Percentiles rank a stretch among this genome's conserved stretches.
Conservation (phyloP, 352 stramenopile species). For the Chrysophaeum taylorii region DNA sequence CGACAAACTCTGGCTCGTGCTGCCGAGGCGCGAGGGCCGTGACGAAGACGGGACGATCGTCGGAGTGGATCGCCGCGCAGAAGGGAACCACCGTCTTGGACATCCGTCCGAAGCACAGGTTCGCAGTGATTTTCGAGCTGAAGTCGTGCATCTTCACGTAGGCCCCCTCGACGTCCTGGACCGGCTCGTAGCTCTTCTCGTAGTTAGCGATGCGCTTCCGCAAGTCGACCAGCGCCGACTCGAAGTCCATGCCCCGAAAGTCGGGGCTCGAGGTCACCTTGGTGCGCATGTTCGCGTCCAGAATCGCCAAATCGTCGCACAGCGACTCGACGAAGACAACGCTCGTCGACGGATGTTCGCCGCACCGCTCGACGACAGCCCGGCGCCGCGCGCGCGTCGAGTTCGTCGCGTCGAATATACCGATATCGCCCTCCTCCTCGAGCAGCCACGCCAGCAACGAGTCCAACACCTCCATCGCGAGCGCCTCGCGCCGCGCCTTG, state of each 20-base stretch:
- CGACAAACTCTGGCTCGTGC: neutral
- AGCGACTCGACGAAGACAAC: slow-evolving; percentile 89
- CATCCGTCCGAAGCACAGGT: slow-evolving; percentile 46
- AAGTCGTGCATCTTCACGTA: slow-evolving; percentile 64
- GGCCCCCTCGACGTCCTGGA: slow-evolving; percentile 45
- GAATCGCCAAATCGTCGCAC: slow-evolving; percentile 76
- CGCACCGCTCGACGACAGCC: slow-evolving; percentile 39
- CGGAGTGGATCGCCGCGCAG: neutral
- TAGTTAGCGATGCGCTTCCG: slow-evolving; percentile 73
- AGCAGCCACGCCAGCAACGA: slow-evolving; percentile 81
- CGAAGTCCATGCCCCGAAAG: slow-evolving; percentile 64
- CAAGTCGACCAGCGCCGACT: slow-evolving; percentile 74
- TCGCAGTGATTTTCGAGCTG: slow-evolving; percentile 48
- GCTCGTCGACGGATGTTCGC: slow-evolving; percentile 40
- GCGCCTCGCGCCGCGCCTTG: slow-evolving; percentile 64
- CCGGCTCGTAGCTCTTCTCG: slow-evolving; percentile 66
- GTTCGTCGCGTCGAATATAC: slow-evolving; percentile 89
- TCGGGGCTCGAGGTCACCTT: slow-evolving; percentile 68
- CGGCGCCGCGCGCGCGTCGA: slow-evolving; percentile 62
- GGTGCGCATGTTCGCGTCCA: slow-evolving; percentile 72
- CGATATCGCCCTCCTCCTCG: slow-evolving; percentile 62
- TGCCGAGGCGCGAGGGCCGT: neutral
- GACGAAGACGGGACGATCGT: neutral
- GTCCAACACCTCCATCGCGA: slow-evolving; percentile 52
- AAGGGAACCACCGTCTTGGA: slow-evolving; percentile 4